Evolutionary conservation across 139 green algal genomes (phyloP), one percentile per base, ranked within the genome.

Genomic region (Auxenochlorella protothecoides): DNA sequence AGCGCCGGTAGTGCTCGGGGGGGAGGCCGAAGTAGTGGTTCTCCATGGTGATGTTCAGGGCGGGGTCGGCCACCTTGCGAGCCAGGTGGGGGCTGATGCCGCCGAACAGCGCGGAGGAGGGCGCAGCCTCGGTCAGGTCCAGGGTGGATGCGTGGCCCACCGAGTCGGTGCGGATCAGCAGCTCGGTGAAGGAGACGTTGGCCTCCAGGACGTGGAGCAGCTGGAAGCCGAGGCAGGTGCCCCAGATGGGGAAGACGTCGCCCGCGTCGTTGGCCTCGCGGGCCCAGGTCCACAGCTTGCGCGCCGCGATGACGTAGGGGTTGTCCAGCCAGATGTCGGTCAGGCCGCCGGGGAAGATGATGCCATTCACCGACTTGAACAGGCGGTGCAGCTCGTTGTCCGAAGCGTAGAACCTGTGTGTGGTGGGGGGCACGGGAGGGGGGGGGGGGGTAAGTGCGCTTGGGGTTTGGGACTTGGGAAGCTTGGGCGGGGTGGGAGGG

Each of bases 1-100:
- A 90, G 44, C 74, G 76, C 56, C 85, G 16, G 78, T 92, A 93
- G 72, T 86, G 79, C 10, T 63, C n/a, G 0, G 89, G 88, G 3
- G 87, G 85, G 66, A 95, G 73, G 59, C 89, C 89, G 72, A 92
- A 95, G 82, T 85, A 82, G 73, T 94, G 89, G 78, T 92, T 94
- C 76, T 92, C 74, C 63, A 94, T 80, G 4, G 77, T 74, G 59
- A 95, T 89, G 80, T 93, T 92, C 51, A 77, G 69, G 11, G 66
- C 14, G 6, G 78, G 55, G 74, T 90, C 81, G 5, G 63, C 72
- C 61, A 92, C 66, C 72, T 87, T 87, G 11, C 67, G 44, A 2
- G 75, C 6, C 61, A 92, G 75, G 55, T 84, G 70, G 6, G 68
- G 10, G 60, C 54, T 9, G 81, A 90, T 68, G 13, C 8, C 63